Percentiles rank a stretch among this genome's conserved stretches.
These are phyloP conservation scores for Podospora didyma DNA, from an alignment of 495 filamentous ascomycete species.

Conservation along the genomic window DNA sequence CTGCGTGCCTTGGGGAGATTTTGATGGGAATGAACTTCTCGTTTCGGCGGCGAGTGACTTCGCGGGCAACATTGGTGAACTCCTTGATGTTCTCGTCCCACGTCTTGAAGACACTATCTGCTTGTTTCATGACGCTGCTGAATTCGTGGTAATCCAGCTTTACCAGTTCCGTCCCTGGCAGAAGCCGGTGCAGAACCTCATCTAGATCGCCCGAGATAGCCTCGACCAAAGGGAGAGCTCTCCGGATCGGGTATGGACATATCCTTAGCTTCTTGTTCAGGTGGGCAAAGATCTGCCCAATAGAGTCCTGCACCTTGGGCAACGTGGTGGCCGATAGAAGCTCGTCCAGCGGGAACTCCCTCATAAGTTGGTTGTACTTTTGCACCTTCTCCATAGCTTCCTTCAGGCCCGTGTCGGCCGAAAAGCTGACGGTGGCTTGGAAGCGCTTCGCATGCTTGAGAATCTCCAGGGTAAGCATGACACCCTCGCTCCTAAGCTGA, in stretches of 20 bases:
- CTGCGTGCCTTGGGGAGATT: constrained; percentile 74
- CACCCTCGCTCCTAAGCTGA: constrained; percentile 82
- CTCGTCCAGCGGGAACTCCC: constrained; percentile 95
- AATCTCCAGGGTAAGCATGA: constrained; percentile 87
- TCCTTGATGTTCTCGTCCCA: constrained; percentile 98
- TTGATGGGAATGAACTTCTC: constrained; percentile 99
- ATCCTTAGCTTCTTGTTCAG: constrained; percentile 96
- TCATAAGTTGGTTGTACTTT: constrained; percentile 97
- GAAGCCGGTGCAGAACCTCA: constrained; percentile 72
- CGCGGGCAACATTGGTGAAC: constrained; percentile 94
- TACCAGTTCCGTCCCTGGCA: constrained; percentile 83
- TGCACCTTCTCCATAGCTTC: constrained; percentile 93
- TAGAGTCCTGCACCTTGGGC: constrained; percentile 83
- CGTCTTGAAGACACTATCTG: constrained; percentile 77
- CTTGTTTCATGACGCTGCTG: constrained; percentile 72
- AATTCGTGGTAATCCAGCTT: constrained; percentile 92
- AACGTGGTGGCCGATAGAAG: constrained; percentile 86
- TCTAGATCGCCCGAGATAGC: constrained; percentile 96
- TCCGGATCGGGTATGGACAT: constrained; percentile 86
- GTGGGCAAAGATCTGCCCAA: constrained; percentile 83
- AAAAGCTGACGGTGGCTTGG: constrained; percentile 93
- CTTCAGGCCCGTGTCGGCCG: constrained; percentile 88
- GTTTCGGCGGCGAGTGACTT: constrained; percentile 82
- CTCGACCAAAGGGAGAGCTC: constrained; percentile 90
- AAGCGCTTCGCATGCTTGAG: constrained; percentile 94